Evolutionary conservation across 2,329 filamentous ascomycete species (phyloP).

Genomic region (Fusarium clavum): DNA sequence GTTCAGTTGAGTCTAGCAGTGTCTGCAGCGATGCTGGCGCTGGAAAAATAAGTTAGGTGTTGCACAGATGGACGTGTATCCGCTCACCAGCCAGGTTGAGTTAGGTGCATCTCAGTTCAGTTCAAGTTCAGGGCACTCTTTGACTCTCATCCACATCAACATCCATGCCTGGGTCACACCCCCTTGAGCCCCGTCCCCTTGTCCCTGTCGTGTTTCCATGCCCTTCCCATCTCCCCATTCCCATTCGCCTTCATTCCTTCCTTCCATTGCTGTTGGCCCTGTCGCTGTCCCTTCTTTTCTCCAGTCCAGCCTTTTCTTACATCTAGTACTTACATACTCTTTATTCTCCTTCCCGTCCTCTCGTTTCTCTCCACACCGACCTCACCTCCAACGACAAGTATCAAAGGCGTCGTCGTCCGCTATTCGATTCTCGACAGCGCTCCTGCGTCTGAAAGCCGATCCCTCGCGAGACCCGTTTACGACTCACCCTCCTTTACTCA

Average conservation of each 20-base stretch:
- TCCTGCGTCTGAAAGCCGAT: constrained; percentile 42
- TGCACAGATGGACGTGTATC: constrained; percentile 23
- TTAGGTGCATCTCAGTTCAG: constrained; percentile 34
- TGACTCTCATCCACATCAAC: constrained; percentile 20
- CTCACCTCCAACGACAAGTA: constrained; percentile 49
- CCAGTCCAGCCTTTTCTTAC: constrained; percentile 46
- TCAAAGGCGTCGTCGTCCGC: constrained; percentile 51
- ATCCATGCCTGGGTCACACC: constrained; percentile 34
- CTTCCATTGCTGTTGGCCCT: constrained; percentile 45
- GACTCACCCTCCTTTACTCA: constrained; percentile 38
- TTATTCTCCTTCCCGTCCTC: constrained; percentile 40
- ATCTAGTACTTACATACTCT: constrained; percentile 40
- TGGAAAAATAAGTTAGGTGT: constrained; percentile 33
- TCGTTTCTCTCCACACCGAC: constrained; percentile 46
- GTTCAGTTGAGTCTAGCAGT: background rate
- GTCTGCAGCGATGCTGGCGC: background rate
- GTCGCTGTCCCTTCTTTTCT: constrained; percentile 49
- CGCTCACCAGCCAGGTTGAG: constrained; percentile 35
- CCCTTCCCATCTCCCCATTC: constrained; percentile 48
- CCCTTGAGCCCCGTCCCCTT: constrained; percentile 41
- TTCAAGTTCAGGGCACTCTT: constrained; percentile 23
- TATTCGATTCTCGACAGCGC: constrained; percentile 50
- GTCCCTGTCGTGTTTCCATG: constrained; percentile 52
- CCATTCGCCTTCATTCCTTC: constrained; percentile 47
- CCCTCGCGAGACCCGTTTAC: constrained; percentile 40